Conservation (phyloP, 495 filamentous ascomycete species). For the Bombardia bombarda region DNA sequence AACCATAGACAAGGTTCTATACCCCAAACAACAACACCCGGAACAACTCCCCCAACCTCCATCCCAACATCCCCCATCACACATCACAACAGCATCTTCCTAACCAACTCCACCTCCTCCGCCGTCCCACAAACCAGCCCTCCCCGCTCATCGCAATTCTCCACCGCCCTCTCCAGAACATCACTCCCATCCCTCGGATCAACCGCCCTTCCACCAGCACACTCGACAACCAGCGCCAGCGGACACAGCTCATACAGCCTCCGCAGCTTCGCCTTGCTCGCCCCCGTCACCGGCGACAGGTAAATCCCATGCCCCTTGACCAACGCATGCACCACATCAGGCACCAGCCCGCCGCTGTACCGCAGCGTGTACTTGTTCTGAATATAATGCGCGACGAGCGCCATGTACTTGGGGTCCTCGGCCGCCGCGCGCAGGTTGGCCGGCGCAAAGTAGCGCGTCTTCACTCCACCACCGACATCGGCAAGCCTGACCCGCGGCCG, state of each 20-base stretch:
- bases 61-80: background rate
- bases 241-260: conserved; percentile 43
- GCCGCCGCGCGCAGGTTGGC: conserved; percentile 45
- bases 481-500: conserved; percentile 23
- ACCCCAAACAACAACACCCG: no score
- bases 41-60: no score
- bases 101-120: conserved; percentile 33
- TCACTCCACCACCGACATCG: conserved; percentile 11
- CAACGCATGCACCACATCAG: conserved; percentile 43
- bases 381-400: conserved; percentile 33
- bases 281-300: conserved; percentile 36
- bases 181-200: conserved; percentile 30
- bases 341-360: conserved; percentile 45
- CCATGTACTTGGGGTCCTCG: conserved; percentile 32
- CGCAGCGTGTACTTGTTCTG: conserved; percentile 38
- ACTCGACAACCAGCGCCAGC: conserved; percentile 43
- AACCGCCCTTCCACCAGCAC: conserved; percentile 40
- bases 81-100: background rate
- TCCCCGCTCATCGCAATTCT: conserved; percentile 35
- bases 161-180: conserved; percentile 29
- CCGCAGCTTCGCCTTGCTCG: conserved; percentile 41
- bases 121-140: conserved; percentile 41
- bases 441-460: conserved; percentile 42
- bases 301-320: conserved; percentile 47
- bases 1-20: no score